Evolutionary conservation across 1,284 basidiomycete genomes (phyloP).

Genomic region (Ceratorhiza oryzae-sativae): DNA sequence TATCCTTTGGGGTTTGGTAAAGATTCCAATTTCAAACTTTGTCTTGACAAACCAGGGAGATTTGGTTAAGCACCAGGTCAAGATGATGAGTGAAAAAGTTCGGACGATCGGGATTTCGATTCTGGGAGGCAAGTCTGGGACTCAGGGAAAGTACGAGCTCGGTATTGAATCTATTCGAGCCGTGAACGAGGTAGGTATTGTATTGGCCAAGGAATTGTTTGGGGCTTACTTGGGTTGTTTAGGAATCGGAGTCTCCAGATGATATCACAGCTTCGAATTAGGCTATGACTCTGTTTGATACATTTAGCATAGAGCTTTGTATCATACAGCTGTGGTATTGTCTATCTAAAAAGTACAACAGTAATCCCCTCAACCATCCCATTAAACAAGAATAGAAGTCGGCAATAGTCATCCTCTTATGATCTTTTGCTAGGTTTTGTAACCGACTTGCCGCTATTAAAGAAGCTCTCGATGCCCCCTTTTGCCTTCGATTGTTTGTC

Average conservation of each 20-base stretch:
- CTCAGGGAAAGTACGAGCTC: conserved; percentile 75
- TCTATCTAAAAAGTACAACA: conserved; percentile 37
- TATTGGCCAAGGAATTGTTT: background rate
- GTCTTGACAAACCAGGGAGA: conserved; percentile 85
- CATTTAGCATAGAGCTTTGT: conserved; percentile 5
- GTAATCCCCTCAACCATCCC: conserved; percentile 23
- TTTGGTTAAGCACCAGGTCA: conserved; percentile 66
- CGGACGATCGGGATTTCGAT: conserved; percentile 84
- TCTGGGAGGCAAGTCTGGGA: conserved; percentile 76
- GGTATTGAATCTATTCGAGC: conserved; percentile 74
- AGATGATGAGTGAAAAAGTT: conserved; percentile 77
- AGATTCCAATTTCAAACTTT: conserved; percentile 85
- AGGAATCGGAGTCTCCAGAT: background rate
- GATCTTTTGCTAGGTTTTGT: background rate
- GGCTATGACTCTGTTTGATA: background rate
- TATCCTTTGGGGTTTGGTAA: background rate
- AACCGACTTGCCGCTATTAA: conserved; percentile 51
- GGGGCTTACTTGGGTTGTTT: background rate
- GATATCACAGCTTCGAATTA: background rate
- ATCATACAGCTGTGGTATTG: conserved; percentile 16
- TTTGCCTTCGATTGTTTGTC: conserved; percentile 50
- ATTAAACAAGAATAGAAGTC: conserved; percentile 9
- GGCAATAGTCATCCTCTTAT: background rate
- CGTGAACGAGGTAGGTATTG: conserved; percentile 56
- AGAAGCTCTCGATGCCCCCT: conserved; percentile 79